A percentile compares a stretch with the other conserved stretches of the same genome.
Evolutionary conservation across 2,329 filamentous ascomycete genomes (phyloP).

Genomic region (Pezicula neosporulosa): DNA sequence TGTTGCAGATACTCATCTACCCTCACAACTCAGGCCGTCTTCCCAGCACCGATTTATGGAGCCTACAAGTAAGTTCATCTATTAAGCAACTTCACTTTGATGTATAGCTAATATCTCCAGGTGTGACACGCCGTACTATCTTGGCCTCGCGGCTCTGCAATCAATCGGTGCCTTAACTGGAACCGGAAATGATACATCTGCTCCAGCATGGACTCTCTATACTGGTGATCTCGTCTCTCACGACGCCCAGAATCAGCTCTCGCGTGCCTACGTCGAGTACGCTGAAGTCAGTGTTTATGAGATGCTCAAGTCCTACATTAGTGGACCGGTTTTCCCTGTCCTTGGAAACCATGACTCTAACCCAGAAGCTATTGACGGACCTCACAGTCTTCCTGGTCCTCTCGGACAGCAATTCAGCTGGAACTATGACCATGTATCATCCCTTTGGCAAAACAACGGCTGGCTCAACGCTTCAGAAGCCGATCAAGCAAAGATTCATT

Average conservation of each 20-base stretch:
- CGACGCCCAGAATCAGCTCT: conserved; percentile 47
- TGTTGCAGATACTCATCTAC: conserved; percentile 46
- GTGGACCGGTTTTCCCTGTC: conserved; percentile 51
- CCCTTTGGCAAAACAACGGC: conserved; percentile 51
- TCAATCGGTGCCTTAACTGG: conserved; percentile 53
- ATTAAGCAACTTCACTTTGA: too few species aligned
- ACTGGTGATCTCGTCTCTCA: conserved; percentile 56
- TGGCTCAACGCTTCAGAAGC: conserved; percentile 46
- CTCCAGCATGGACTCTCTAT: conserved; percentile 50
- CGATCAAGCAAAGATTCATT: conserved; percentile 46
- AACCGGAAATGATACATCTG: conserved; percentile 39
- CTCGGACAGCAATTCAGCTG: conserved; percentile 53
- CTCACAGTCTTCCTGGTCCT: conserved; percentile 47
- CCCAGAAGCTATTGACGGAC: conserved; percentile 48
- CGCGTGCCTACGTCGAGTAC: conserved; percentile 49
- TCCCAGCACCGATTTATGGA: conserved; percentile 51
- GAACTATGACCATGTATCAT: conserved; percentile 54
- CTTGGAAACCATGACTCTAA: conserved; percentile 56
- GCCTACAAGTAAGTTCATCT: conserved; percentile 35
- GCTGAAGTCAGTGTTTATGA: conserved; percentile 48
- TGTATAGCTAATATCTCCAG: conserved; percentile 5
- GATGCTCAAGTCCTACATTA: conserved; percentile 53
- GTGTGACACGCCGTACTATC: conserved; percentile 56
- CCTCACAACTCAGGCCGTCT: conserved; percentile 30
- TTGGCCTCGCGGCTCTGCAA: conserved; percentile 51